These are phyloP conservation scores for Wallacemonas rigidus DNA, from an alignment of 208 protist species.

Conservation along the genomic window DNA sequence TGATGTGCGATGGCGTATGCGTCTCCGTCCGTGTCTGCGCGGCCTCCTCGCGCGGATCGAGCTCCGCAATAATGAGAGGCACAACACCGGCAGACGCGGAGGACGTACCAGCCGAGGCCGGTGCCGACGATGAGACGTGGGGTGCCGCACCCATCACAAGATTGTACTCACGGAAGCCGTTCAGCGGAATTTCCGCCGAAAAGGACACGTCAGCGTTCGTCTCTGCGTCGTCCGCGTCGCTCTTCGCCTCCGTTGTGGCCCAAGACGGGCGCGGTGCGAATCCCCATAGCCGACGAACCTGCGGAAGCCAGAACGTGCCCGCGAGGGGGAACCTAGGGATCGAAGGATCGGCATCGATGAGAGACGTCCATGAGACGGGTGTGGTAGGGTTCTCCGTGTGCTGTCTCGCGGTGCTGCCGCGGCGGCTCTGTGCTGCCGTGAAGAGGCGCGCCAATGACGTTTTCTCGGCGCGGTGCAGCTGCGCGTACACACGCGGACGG, in stretches of 20 bases:
- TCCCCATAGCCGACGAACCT: slow-evolving; percentile 9
- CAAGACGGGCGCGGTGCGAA: background rate
- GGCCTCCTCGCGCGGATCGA: background rate
- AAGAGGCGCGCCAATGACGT: background rate
- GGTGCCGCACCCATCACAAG: background rate
- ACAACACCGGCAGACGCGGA: slow-evolving; percentile 7
- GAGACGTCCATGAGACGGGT: background rate
- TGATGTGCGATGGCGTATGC: background rate
- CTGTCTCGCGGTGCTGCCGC: no score
- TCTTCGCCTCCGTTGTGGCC: background rate
- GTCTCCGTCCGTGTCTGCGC: no score
- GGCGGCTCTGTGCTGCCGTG: background rate
- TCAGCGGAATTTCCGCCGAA: slow-evolving; percentile 11
- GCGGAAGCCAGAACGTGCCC: slow-evolving; percentile 14
- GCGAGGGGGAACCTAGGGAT: slow-evolving; percentile 7
- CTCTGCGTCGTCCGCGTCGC: background rate
- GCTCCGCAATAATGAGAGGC: slow-evolving; percentile 21
- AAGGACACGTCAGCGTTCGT: background rate
- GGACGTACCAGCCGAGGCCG: background rate
- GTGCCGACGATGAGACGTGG: background rate
- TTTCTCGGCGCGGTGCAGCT: slow-evolving; percentile 2
- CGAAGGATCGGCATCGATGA: background rate
- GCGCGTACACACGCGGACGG: background rate
- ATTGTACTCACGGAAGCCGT: slow-evolving; percentile 13
- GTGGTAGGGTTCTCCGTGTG: no score